phyloP scores from a whole-genome alignment of 805 yeast species.

The Ogataea pilisensis region DNA sequence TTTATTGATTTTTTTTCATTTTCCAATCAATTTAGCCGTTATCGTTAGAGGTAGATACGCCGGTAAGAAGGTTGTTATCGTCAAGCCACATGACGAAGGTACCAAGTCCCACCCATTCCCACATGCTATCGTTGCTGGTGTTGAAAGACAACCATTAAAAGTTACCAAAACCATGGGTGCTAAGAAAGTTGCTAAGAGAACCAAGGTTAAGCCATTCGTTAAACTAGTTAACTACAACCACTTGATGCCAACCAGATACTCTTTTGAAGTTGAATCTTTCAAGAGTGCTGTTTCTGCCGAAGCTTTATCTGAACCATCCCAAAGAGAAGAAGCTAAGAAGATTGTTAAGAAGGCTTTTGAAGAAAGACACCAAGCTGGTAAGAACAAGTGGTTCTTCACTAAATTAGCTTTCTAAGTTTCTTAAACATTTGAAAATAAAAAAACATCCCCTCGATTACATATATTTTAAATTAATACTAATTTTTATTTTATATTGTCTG shows the following conservation, averaged over 20 bases:
- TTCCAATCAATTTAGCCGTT: constrained; percentile 58
- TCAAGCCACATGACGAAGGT: constrained; percentile 98
- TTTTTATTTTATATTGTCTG: constrained; percentile 1
- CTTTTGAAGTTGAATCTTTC: constrained; percentile 93
- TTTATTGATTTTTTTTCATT: not conserved
- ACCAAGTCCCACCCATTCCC: constrained; percentile 98
- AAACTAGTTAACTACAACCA: constrained; percentile 99
- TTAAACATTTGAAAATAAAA: not conserved
- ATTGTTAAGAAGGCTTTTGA: constrained; percentile 98
- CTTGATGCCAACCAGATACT: constrained; percentile 99
- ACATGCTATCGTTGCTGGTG: constrained; percentile 99
- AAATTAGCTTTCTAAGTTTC: constrained; percentile 47
- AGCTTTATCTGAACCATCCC: constrained; percentile 95
- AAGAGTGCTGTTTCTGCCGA: constrained; percentile 89
- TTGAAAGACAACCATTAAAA: constrained; percentile 97
- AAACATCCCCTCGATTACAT: not conserved
- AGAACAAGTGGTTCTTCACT: constrained; percentile 99
- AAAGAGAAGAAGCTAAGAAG: constrained; percentile 98
- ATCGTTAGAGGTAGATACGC: constrained; percentile 99
- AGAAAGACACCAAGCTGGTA: constrained; percentile 99
- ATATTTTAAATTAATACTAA: not conserved
- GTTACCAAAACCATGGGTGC: constrained; percentile 93
- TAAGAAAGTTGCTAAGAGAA: constrained; percentile 95
- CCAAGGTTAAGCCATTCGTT: constrained; percentile 98
- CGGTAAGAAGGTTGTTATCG: constrained; percentile 99